Percentiles rank a stretch among this genome's conserved stretches.
These are phyloP conservation scores for Erucastrum elatum DNA, from an alignment of 345 rosid species.

Conservation along the genomic window DNA sequence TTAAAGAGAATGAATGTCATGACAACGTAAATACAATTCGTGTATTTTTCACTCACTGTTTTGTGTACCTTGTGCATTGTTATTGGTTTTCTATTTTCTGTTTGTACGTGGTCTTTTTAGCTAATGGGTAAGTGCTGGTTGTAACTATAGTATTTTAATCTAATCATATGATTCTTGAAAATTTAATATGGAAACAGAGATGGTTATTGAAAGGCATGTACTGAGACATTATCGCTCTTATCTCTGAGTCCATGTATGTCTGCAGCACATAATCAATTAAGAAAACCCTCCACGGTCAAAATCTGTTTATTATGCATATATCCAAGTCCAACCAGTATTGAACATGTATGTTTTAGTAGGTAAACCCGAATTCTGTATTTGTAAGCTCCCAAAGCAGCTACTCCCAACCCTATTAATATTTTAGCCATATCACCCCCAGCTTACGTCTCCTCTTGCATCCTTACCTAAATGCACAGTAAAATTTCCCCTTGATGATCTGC, in stretches of 20 bases:
- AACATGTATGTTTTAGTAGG: not conserved
- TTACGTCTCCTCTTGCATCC: constrained; percentile 40
- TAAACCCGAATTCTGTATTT: constrained; percentile 81
- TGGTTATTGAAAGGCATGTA: constrained; percentile 94
- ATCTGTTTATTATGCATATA: not conserved
- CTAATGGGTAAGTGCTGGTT: too few relatives aligned
- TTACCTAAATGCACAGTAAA: constrained; percentile 2
- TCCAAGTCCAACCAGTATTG: not conserved
- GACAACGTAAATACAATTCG: too few relatives aligned
- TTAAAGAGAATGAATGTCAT: too few relatives aligned
- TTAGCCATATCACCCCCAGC: constrained; percentile 82
- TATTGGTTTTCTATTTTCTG: too few relatives aligned
- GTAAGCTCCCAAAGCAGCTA: constrained; percentile 87
- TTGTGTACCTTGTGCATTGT: too few relatives aligned
- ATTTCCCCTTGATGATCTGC: not conserved
- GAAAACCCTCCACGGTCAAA: not conserved
- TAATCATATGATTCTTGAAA: too few relatives aligned
- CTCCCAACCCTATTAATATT: constrained; percentile 66
- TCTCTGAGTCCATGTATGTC: constrained; percentile 97
- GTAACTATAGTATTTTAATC: too few relatives aligned
- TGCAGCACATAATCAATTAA: constrained; percentile 46
- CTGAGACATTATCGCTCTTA: constrained; percentile 94
- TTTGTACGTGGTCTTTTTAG: too few relatives aligned
- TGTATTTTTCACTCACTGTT: too few relatives aligned
- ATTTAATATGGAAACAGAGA: constrained; percentile 6